phyloP scores from a whole-genome alignment of 1,284 basidiomycete species.

The Cryptococcus sp. region DNA sequence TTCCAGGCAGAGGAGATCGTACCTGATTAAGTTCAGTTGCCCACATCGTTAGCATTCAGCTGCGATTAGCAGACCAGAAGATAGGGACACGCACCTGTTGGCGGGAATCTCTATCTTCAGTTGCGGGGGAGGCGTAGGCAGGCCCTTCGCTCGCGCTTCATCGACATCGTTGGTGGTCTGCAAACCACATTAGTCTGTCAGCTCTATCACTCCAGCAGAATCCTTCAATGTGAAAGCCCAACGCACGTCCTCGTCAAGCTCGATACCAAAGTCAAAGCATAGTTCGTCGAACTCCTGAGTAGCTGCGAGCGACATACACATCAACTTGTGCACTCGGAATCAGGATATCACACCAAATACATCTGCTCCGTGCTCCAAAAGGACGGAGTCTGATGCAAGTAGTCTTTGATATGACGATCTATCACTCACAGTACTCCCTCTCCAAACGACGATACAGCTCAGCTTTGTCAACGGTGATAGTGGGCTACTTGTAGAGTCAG shows the following conservation, averaged over 20 bases:
- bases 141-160: slow-evolving; percentile 74
- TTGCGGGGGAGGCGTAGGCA: slow-evolving; percentile 82
- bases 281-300: slow-evolving; percentile 92
- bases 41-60: slow-evolving; percentile 9
- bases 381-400: neutral
- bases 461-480: slow-evolving; percentile 91
- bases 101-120: slow-evolving; percentile 98
- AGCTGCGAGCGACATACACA: slow-evolving; percentile 56
- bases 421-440: slow-evolving; percentile 71
- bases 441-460: slow-evolving; percentile 89
- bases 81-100: slow-evolving; percentile 64
- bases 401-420: neutral
- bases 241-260: slow-evolving; percentile 93
- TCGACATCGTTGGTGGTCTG: slow-evolving; percentile 89
- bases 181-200: neutral
- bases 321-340: too few relatives aligned
- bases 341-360: too few relatives aligned
- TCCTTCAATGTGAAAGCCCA: neutral
- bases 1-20: slow-evolving; percentile 96
- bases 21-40: slow-evolving; percentile 61
- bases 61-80: neutral
- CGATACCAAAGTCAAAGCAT: slow-evolving; percentile 96
- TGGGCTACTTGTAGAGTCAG: slow-evolving; percentile 62
- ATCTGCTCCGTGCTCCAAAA: too few relatives aligned
- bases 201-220: neutral